These are phyloP conservation scores for Claviceps spartinae DNA, from an alignment of 2,329 filamentous ascomycete species.

Conservation along the genomic window DNA sequence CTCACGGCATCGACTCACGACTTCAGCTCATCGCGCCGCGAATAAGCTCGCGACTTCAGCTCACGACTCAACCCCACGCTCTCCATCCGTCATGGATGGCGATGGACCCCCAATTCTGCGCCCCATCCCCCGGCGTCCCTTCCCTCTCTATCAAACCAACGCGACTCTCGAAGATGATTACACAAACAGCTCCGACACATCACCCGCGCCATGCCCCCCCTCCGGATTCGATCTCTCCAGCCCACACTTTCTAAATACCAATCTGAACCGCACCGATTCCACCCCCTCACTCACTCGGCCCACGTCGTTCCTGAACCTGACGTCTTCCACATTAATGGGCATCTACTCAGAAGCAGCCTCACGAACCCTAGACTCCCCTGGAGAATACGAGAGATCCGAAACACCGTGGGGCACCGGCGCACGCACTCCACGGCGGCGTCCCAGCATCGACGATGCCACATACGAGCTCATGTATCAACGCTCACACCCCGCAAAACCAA, in stretches of 20 bases:
- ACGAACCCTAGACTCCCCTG: conserved; percentile 30
- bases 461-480: conserved; percentile 30
- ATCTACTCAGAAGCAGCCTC: conserved; percentile 67
- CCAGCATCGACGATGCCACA: conserved; percentile 29
- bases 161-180: conserved; percentile 28
- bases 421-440: conserved; percentile 46
- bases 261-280: conserved; percentile 24
- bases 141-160: conserved; percentile 42
- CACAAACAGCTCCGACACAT: conserved; percentile 15
- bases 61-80: neutral
- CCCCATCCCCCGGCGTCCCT: conserved; percentile 59
- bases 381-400: conserved; percentile 37
- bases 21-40: too few relatives aligned
- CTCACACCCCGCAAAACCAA: conserved; percentile 20
- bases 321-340: conserved; percentile 75
- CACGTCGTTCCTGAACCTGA: conserved; percentile 73
- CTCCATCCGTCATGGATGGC: conserved; percentile 19
- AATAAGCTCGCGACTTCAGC: too few relatives aligned
- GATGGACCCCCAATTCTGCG: conserved; percentile 45
- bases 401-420: conserved; percentile 72
- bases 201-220: conserved; percentile 9
- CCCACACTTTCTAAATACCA: conserved; percentile 27
- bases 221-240: conserved; percentile 18
- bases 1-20: too few relatives aligned
- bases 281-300: conserved; percentile 45